Base-by-base conservation (phyloP, 1,139 yeast genomes). In the Taphrina sp. region DNA sequence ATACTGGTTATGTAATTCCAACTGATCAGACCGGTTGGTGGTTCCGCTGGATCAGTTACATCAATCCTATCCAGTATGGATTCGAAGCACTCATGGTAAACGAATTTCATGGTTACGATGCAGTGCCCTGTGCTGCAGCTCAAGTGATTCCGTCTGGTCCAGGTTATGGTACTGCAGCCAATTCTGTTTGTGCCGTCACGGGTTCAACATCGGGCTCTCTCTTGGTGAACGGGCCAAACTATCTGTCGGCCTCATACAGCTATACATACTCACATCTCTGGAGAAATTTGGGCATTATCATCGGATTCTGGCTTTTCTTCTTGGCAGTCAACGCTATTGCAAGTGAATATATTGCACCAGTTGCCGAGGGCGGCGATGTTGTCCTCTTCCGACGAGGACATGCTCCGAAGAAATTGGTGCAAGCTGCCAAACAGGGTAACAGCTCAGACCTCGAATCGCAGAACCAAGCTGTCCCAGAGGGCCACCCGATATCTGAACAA, bases 291-390 rank as follows among this genome's bases (percentile, higher is more conserved):
- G 95, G 95, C 66, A 82, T 88, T 62, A 70, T 77, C 38, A 57
- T 82, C 59, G 86, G 75, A 1, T 85, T 77, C 65, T 69, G 72
- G 29, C 51, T 80, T 24, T 76, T 82, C 67, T 82, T 84, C 69
- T 70, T 83, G 55, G 64, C 64, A 43, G 73, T 80, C 14, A 83
- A 84, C 65, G 69, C 87, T 64, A 43, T 74, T 5, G 75, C 81
- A 60, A 74, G 79, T 59, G 85, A 81, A 79, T 82, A 59, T 90
- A 84, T 71, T 60, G 83, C 83, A 65, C 83, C 82, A 65, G 87
- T 89, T 67, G 80, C 86, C 20, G 79, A 81, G 72, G 89, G 86
- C 67, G 95, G 95, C 72, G 95, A 87, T 71, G 77, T 85, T 55
- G 74, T 85, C 58, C 77, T 86, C 43, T 87, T 81, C 74, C 83